Conservation (phyloP, 768 basidiomycete species). For the Phylloporus rhodoxanthus region DNA sequence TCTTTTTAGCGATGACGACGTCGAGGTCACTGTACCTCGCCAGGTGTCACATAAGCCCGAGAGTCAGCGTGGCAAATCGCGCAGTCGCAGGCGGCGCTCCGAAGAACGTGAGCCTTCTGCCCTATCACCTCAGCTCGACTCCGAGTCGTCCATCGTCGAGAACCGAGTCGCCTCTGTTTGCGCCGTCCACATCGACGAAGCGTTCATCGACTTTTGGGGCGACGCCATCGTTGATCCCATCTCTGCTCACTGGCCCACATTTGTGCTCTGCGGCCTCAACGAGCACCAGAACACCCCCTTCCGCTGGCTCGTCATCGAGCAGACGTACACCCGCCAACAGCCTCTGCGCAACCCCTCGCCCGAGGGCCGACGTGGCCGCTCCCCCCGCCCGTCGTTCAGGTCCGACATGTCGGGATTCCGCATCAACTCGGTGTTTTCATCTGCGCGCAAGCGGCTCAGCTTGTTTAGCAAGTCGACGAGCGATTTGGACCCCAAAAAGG, state of each 20-base stretch:
- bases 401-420: constrained; percentile 38
- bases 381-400: constrained; percentile 40
- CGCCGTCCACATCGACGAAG: constrained; percentile 65
- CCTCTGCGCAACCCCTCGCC: constrained; percentile 24
- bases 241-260: constrained; percentile 57
- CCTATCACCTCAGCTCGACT: constrained; percentile 17
- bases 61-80: constrained; percentile 29
- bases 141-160: constrained; percentile 21
- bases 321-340: constrained; percentile 41
- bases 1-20: constrained; percentile 60
- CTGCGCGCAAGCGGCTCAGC: constrained; percentile 59
- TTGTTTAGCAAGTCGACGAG: constrained; percentile 41
- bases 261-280: constrained; percentile 67
- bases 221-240: constrained; percentile 70
- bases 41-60: constrained; percentile 30
- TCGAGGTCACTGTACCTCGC: constrained; percentile 47
- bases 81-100: constrained; percentile 18
- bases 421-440: constrained; percentile 38
- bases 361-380: constrained; percentile 27
- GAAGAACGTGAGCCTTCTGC: constrained; percentile 13
- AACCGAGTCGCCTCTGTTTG: constrained; percentile 36
- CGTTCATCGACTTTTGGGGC: constrained; percentile 79
- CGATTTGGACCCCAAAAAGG: constrained; percentile 23
- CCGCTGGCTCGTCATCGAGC: constrained; percentile 68
- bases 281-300: constrained; percentile 27